phyloP scores from a whole-genome alignment of 2,329 filamentous ascomycete species.

The Xylariaceae sp. region DNA sequence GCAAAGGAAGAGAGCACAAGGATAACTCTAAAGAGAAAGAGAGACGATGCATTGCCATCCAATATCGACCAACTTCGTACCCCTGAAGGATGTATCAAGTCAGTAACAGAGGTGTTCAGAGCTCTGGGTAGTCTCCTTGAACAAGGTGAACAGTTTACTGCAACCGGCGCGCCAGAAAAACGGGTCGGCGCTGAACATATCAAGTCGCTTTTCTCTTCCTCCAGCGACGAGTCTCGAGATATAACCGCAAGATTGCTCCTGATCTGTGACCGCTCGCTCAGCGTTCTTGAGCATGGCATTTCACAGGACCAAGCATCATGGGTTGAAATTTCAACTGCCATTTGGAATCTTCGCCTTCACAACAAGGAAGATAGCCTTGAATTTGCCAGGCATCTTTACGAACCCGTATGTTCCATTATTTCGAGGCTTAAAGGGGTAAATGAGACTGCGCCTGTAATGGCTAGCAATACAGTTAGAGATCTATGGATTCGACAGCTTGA shows the following conservation, averaged over 20 bases:
- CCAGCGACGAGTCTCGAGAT: constrained; percentile 50
- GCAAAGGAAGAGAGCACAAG: constrained; percentile 34
- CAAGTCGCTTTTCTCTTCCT: constrained; percentile 57
- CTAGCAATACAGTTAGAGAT: constrained; percentile 32
- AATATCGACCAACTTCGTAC: constrained; percentile 46
- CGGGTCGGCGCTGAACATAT: constrained; percentile 61
- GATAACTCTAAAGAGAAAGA: constrained; percentile 45
- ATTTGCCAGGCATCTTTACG: constrained; percentile 52
- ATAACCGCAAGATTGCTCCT: constrained; percentile 50
- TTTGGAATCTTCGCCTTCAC: constrained; percentile 61
- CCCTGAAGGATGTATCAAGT: constrained; percentile 46
- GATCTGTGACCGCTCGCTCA: constrained; percentile 47
- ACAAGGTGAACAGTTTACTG: constrained; percentile 43
- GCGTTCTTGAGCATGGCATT: constrained; percentile 36
- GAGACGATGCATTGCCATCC: constrained; percentile 41
- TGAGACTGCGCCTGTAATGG: constrained; percentile 16
- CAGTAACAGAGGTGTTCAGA: constrained; percentile 52
- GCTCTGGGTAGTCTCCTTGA: constrained; percentile 51
- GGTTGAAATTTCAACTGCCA: constrained; percentile 47
- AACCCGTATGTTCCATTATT: constrained; percentile 43
- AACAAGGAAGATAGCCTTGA: constrained; percentile 50
- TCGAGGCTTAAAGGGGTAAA: constrained; percentile 42
- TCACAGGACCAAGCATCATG: constrained; percentile 47
- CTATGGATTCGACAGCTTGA: constrained; percentile 52
- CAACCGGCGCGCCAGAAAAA: constrained; percentile 41